Conservation (phyloP, 2,329 filamentous ascomycete genomes). For the Arthrobotrys iridis region DNA sequence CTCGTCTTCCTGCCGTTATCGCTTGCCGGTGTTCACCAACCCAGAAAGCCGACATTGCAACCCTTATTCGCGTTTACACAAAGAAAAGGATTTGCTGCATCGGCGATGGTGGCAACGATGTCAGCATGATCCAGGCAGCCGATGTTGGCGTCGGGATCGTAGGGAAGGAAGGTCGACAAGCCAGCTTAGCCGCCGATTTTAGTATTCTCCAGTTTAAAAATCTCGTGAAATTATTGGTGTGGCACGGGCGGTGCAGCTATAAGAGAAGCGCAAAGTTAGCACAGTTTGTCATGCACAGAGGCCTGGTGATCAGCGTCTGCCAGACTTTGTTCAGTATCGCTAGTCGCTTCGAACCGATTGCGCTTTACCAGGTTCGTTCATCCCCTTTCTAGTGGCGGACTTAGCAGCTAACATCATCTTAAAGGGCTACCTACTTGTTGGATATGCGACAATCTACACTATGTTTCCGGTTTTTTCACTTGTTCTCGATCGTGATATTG, state of each 20-base stretch:
- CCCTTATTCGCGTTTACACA: slow-evolving; percentile 87
- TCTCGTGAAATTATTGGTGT: slow-evolving; percentile 94
- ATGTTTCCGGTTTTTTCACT: slow-evolving; percentile 91
- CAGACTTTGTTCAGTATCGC: slow-evolving; percentile 98
- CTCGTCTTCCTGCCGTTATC: slow-evolving; percentile 88
- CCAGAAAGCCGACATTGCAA: slow-evolving; percentile 93
- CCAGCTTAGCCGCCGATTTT: slow-evolving; percentile 93
- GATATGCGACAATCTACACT: slow-evolving; percentile 95
- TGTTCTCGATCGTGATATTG: slow-evolving; percentile 92
- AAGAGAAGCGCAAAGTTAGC: slow-evolving; percentile 94
- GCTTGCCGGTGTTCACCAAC: slow-evolving; percentile 96
- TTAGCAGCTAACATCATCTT: not conserved
- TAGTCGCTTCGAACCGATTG: slow-evolving; percentile 89
- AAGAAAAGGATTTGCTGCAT: slow-evolving; percentile 98
- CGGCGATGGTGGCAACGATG: slow-evolving; percentile 96
- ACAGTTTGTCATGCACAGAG: slow-evolving; percentile 97
- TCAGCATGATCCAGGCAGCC: slow-evolving; percentile 98
- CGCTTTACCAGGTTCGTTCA: slow-evolving; percentile 75
- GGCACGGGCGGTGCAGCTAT: slow-evolving; percentile 98
- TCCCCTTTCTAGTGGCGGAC: not conserved
- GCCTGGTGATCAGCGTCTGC: slow-evolving; percentile 91
- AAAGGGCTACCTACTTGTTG: slow-evolving; percentile 82
- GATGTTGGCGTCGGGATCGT: slow-evolving; percentile 98
- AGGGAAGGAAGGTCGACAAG: slow-evolving; percentile 95
- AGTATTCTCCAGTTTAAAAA: slow-evolving; percentile 95